These are phyloP conservation scores for Xanthoconium separans DNA, from an alignment of 1,284 basidiomycete genomes.

Conservation along the genomic window DNA sequence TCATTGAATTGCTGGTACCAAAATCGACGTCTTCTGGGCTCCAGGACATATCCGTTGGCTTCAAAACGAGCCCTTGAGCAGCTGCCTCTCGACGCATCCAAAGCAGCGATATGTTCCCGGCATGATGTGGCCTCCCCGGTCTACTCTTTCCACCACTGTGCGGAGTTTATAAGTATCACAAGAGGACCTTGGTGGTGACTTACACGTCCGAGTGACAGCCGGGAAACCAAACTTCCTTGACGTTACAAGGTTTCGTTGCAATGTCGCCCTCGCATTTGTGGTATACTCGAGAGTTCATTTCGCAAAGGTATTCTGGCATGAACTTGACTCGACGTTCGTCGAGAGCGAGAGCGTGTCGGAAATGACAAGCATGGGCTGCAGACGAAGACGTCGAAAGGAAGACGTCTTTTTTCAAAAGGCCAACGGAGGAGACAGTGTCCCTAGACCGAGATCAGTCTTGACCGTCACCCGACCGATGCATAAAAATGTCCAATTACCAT, in stretches of 20 bases:
- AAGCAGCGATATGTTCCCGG: constrained; percentile 25
- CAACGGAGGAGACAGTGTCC: constrained; percentile 37
- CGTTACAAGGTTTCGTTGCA: constrained; percentile 14
- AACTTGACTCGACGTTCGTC: constrained; percentile 43
- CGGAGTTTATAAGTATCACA: neutral
- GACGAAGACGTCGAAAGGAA: constrained; percentile 21
- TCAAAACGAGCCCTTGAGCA: constrained; percentile 19
- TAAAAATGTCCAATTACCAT: constrained; percentile 28
- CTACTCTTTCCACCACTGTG: no score
- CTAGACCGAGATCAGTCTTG: neutral
- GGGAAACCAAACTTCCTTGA: constrained; percentile 33
- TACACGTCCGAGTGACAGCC: constrained; percentile 36
- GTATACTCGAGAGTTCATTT: constrained; percentile 1
- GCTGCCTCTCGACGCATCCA: constrained; percentile 30
- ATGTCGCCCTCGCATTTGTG: no score
- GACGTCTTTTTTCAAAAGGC: constrained; percentile 23
- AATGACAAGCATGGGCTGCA: constrained; percentile 31
- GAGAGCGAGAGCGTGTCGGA: constrained; percentile 43
- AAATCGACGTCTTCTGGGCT: constrained; percentile 25
- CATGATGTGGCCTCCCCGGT: no score
- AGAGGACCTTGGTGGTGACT: neutral
- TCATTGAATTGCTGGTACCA: constrained; percentile 22
- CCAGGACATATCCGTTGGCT: constrained; percentile 25
- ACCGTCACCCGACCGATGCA: neutral
- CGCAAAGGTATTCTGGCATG: constrained; percentile 37